These are phyloP conservation scores for Trichoderma sp. DNA, from an alignment of 2,329 filamentous ascomycete species.

Conservation along the genomic window DNA sequence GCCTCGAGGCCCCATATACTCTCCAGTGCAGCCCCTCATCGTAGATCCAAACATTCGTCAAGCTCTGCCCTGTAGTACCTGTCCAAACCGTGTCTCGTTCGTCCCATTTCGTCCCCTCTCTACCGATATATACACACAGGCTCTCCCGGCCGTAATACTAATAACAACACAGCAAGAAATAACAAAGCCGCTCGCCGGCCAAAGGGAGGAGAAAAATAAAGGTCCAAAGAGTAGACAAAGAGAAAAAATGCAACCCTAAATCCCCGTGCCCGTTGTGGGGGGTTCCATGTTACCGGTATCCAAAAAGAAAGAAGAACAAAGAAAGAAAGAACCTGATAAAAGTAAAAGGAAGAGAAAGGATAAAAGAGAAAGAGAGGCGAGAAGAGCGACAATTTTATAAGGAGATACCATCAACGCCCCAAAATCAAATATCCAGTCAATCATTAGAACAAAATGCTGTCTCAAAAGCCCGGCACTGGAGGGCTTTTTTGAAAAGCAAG, in stretches of 20 bases:
- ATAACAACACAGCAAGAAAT: constrained; percentile 7
- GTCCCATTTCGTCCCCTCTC: background rate
- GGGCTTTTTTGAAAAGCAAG: background rate
- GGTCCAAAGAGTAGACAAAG: background rate
- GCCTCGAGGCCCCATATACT: constrained; percentile 10
- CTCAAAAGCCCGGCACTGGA: background rate
- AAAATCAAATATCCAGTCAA: constrained; percentile 4
- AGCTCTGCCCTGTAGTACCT: background rate
- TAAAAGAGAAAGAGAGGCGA: background rate
- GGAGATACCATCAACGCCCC: constrained; percentile 17
- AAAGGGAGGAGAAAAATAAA: background rate
- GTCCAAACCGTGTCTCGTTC: background rate
- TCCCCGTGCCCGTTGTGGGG: constrained; percentile 19
- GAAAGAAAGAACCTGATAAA: background rate
- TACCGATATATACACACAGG: constrained; percentile 10
- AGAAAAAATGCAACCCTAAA: constrained; percentile 10
- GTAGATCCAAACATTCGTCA: constrained; percentile 7
- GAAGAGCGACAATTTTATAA: background rate
- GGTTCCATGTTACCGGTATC: constrained; percentile 12
- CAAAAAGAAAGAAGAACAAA: background rate
- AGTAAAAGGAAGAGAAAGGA: background rate
- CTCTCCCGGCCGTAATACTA: background rate
- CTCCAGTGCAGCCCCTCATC: background rate
- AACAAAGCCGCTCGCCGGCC: constrained; percentile 1
- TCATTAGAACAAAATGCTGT: constrained; percentile 7